Evolutionary conservation across 345 rosid species (phyloP), one percentile per base, ranked within the genome.

Genomic region (Chamaenerion angustifolium): DNA sequence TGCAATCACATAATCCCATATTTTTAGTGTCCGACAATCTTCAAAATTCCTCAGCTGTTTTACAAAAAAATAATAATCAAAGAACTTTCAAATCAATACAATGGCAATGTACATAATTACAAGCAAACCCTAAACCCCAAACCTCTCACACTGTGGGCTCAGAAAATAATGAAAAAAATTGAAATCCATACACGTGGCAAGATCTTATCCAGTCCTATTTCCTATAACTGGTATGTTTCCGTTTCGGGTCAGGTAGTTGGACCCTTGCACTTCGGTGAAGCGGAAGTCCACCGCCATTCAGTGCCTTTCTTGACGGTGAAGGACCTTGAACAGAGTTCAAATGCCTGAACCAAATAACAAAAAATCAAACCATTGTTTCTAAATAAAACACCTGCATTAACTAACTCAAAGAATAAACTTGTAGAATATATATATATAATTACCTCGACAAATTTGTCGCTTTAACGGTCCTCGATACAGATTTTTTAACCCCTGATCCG

Each of bases 251-350:
- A 19, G 70, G 77, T 17, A 68, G 58, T 18, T 79, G 50, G 59
- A 70, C 83, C 77, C 80, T 79, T 61, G 68, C 78, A 46, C 51
- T 69, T 57, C 76, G 76, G 16, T 61, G 76, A 6, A 61, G 35
- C 13, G 68, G 63, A 12, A 52, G 52, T 44, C 79, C 79, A 43
- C 35, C 66, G 14, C 81, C 87, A 51, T 71, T 77, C 44, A 63
- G 25, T 48, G 69, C 65, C 65, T 87, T 83, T 48, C 79, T 68
- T 42, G 89, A 75, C 4, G 84, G 82, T 10, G 79, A 85, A 67
- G 93, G 82, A n/a, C 79, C 85, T 49, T 61, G 44, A 45, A 53
- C 59, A 35, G 74, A 56, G 66, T 52, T 69, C 35, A 69, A 14
- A 65, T 70, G 82, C 75, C 79, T 85, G 37, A 31, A 75, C 66